Evolutionary conservation across 1,284 basidiomycete species (phyloP).

Genomic region (Kalmanozyma brasiliensis): DNA sequence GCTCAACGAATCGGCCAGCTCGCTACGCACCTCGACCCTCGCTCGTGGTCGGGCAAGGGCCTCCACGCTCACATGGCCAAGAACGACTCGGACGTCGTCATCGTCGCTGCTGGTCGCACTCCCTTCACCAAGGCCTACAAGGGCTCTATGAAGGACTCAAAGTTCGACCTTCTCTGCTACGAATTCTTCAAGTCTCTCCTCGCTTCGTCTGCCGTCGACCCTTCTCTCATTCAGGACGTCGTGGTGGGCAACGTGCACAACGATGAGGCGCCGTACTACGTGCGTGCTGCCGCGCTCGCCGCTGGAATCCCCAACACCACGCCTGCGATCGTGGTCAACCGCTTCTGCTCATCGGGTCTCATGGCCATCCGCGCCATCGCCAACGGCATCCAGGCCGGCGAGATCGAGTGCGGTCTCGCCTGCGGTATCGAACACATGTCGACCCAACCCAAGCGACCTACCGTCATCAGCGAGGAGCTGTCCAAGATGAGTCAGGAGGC

Average conservation of each 20-base stretch:
- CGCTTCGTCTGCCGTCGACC: constrained; percentile 75
- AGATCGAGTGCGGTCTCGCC: constrained; percentile 86
- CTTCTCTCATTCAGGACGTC: constrained; percentile 79
- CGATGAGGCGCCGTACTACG: constrained; percentile 51
- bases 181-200: constrained; percentile 73
- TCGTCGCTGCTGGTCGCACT: constrained; percentile 84
- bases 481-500: constrained; percentile 49
- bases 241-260: constrained; percentile 73
- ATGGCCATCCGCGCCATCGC: constrained; percentile 84
- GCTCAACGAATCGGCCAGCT: constrained; percentile 56
- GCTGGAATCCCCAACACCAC: constrained; percentile 83
- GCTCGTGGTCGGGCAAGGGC: constrained; percentile 59
- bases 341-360: constrained; percentile 76
- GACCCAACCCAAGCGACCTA: constrained; percentile 43
- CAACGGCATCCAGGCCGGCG: constrained; percentile 81
- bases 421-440: constrained; percentile 85
- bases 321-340: constrained; percentile 74
- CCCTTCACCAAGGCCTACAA: constrained; percentile 80
- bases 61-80: constrained; percentile 54
- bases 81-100: constrained; percentile 71
- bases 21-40: constrained; percentile 61
- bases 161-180: constrained; percentile 37
- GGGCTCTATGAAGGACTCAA: constrained; percentile 81
- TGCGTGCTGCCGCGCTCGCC: constrained; percentile 76
- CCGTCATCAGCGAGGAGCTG: constrained; percentile 51